Evolutionary conservation across 2,329 filamentous ascomycete species (phyloP), one percentile per base, ranked within the genome.

Genomic region (Cryphonectria japonica): DNA sequence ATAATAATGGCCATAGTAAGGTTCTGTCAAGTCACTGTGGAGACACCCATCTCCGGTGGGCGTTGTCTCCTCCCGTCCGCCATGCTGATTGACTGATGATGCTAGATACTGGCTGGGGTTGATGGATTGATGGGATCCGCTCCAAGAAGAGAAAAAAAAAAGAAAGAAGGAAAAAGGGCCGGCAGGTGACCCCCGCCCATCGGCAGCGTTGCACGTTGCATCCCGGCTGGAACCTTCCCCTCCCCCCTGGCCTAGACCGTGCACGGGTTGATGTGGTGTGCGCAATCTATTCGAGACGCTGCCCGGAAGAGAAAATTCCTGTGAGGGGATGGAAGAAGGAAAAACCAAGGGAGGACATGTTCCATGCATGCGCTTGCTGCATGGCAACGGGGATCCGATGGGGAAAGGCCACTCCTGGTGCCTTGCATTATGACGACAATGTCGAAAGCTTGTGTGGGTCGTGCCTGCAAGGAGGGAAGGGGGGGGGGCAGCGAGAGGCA

Each of bases 221-320:
- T 69, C 61, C 68, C 61, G 59, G 50, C 61, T 66, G 68, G 68
- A 26, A 26, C 4, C 37, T 13, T 13, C 37, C 37, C 50, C 32
- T 22, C 13, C 5, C 46, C 16, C 46, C 46, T 50, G 52, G 34
- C 39, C 54, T 9, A 52, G 37, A 59, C 54, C 54, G 57, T 37
- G 61, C 32, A 61, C 22, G 22, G 46, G 46, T 50, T 50, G 22
- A 50, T n/a, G 22, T 50, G 46, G 9, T 50, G 34, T 61, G 39
- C 64, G 62, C 61, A 69, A 65, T 69, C 8, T 69, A 69, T 46
- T 46, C 39, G 67, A 69, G 61, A 69, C 67, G 19, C 37, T 57
- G n/a, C 34, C 52, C 50, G 46, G 46, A 50, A 50, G 9, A n/a
- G 63, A 41, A 57, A 63, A n/a, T 34, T 57, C 61, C 61, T 65